Base-by-base conservation (phyloP, 2,329 filamentous ascomycete genomes). In the Penicillium sp. region DNA sequence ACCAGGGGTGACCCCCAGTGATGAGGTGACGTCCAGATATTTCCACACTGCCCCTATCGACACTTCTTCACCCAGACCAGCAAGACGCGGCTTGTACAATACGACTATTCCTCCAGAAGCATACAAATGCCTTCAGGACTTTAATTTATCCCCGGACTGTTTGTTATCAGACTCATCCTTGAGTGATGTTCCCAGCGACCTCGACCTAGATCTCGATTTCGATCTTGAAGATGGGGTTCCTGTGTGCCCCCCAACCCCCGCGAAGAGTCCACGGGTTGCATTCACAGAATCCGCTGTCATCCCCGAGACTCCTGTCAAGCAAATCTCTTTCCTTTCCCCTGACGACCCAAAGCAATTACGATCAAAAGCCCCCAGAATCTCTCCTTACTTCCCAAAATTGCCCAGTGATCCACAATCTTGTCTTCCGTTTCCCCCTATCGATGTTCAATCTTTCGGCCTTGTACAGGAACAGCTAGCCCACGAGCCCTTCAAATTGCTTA, bases 401-500 rank as follows among this genome's bases (percentile, higher is more conserved):
- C 66, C 65, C 10, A 57, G 66, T 51, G 66, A 73, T 49, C 59
- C 72, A 53, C 62, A 76, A 10, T 83, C 82, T 5, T 79, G 75
- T 58, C 76, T 81, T 7, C 79, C 78, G 2, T 90, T 93, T 62
- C 90, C 91, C 0, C 83, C 86, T 0, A 83, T 92, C 33, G 80
- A 82, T 8, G 79, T 84, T 0, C 69, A 80, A 0, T 73, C 68
- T 6, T 96, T 96, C 69, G 92, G 92, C 0, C 82, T 97, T 2
- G 86, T 96, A 37, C 93, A 97, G 71, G 93, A 96, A 70, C 83
- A 87, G 61, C 83, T 96, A 16, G 86, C 86, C 2, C 74, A 84
- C 49, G 83, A 91, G 55, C 89, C 92, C 0, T 96, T 96, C 72
- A 87, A 86, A 62, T 83, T 97, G 1, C 82, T 96, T 1, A 80